Conservation (phyloP, 1,284 basidiomycete genomes). For the Cutaneotrichosporon cutaneum region DNA sequence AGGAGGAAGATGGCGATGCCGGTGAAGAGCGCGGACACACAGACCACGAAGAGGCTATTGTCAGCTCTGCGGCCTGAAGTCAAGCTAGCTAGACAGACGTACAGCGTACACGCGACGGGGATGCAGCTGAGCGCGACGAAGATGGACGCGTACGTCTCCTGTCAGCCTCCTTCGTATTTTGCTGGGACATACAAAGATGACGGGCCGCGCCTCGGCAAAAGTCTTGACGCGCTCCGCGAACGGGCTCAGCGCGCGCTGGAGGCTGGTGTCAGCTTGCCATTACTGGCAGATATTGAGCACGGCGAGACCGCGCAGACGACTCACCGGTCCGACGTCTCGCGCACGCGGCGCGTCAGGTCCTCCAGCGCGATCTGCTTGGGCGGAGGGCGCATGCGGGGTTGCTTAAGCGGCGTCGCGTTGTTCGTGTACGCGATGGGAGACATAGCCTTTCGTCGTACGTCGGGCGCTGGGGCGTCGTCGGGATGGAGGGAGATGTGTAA, state of each 20-base stretch:
- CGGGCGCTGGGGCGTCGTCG: not conserved
- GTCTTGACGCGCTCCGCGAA: slow-evolving; percentile 33
- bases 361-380: slow-evolving; percentile 13
- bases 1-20: slow-evolving; percentile 29
- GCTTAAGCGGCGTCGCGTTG: not conserved
- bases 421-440: slow-evolving; percentile 8
- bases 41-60: slow-evolving; percentile 33
- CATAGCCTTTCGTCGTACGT: not conserved
- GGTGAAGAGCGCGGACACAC: slow-evolving; percentile 26
- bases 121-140: slow-evolving; percentile 37
- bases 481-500: not conserved
- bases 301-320: too few species aligned
- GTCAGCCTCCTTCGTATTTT: not conserved
- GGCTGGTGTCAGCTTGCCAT: slow-evolving; percentile 22
- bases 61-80: not conserved
- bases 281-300: too few species aligned
- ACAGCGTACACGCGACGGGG: slow-evolving; percentile 37
- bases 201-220: slow-evolving; percentile 40
- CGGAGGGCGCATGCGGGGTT: not conserved
- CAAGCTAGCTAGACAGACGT: slow-evolving; percentile 18
- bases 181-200: slow-evolving; percentile 38
- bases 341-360: slow-evolving; percentile 25
- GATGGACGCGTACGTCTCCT: slow-evolving; percentile 42
- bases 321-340: slow-evolving; percentile 39
- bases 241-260: slow-evolving; percentile 36